Conservation (phyloP, 2,329 filamentous ascomycete species). For the Aureobasidium namibiae region DNA sequence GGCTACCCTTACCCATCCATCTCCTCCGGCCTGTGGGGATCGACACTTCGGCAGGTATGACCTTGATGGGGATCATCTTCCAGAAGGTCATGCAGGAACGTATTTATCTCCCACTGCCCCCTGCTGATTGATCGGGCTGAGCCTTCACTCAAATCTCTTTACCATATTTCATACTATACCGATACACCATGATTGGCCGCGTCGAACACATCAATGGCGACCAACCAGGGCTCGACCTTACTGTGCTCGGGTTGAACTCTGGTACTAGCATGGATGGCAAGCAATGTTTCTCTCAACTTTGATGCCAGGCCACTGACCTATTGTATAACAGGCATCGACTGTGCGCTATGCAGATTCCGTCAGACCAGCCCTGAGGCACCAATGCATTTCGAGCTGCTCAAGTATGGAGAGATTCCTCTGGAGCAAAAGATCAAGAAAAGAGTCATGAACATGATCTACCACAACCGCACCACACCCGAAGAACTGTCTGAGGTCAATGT, state of each 20-base stretch:
- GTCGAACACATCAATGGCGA: constrained; percentile 1
- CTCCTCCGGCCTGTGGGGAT: background rate
- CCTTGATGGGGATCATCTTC: background rate
- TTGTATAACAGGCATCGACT: no score
- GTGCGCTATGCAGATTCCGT: constrained; percentile 48
- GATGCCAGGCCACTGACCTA: no score
- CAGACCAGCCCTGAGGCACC: constrained; percentile 44
- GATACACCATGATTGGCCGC: background rate
- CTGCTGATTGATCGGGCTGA: background rate
- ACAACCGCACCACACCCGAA: constrained; percentile 45
- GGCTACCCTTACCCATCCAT: background rate
- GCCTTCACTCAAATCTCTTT: background rate
- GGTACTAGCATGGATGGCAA: constrained; percentile 49
- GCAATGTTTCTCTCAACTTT: no score
- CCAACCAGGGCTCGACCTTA: constrained; percentile 37
- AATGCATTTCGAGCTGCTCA: constrained; percentile 49
- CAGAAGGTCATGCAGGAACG: background rate
- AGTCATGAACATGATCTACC: constrained; percentile 49
- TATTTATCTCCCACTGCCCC: background rate
- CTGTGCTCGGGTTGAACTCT: constrained; percentile 47
- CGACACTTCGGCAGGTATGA: background rate
- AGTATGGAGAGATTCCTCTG: constrained; percentile 50
- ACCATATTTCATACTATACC: background rate
- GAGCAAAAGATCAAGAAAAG: constrained; percentile 47
- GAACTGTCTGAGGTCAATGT: constrained; percentile 51